phyloP scores from a whole-genome alignment of 805 yeast species.

The Candida sithepensis region DNA sequence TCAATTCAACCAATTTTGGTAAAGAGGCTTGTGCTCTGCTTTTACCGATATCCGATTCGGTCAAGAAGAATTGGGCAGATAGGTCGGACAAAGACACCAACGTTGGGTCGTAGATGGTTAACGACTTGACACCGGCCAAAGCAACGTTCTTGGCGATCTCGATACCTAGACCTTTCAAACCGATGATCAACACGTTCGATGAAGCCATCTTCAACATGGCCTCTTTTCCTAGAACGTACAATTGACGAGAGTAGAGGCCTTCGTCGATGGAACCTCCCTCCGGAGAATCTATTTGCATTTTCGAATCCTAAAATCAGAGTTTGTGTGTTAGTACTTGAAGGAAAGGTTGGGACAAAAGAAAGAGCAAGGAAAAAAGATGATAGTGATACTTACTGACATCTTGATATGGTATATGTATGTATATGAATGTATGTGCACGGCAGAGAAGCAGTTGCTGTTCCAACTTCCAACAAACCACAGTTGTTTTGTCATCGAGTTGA shows the following conservation, averaged over 20 bases:
- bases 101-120: slow-evolving; percentile 79
- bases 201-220: slow-evolving; percentile 97
- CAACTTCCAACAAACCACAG: neutral
- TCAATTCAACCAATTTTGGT: slow-evolving; percentile 71
- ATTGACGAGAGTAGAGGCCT: slow-evolving; percentile 91
- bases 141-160: slow-evolving; percentile 97
- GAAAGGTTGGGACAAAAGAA: neutral
- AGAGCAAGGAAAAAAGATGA: too few species aligned
- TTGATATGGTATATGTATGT: neutral
- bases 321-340: neutral
- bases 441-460: neutral
- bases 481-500: neutral
- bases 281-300: slow-evolving; percentile 42
- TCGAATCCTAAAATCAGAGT: slow-evolving; percentile 26
- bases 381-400: neutral
- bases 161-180: slow-evolving; percentile 88
- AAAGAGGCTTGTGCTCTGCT: slow-evolving; percentile 73
- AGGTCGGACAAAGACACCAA: slow-evolving; percentile 66
- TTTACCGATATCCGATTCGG: slow-evolving; percentile 69
- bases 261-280: slow-evolving; percentile 69
- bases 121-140: slow-evolving; percentile 92
- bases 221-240: slow-evolving; percentile 94
- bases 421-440: neutral
- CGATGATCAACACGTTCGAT: slow-evolving; percentile 88
- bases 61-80: slow-evolving; percentile 84